phyloP scores from a whole-genome alignment of 192 early-diverging fungal species.

The Linnemannia schmuckeri region DNA sequence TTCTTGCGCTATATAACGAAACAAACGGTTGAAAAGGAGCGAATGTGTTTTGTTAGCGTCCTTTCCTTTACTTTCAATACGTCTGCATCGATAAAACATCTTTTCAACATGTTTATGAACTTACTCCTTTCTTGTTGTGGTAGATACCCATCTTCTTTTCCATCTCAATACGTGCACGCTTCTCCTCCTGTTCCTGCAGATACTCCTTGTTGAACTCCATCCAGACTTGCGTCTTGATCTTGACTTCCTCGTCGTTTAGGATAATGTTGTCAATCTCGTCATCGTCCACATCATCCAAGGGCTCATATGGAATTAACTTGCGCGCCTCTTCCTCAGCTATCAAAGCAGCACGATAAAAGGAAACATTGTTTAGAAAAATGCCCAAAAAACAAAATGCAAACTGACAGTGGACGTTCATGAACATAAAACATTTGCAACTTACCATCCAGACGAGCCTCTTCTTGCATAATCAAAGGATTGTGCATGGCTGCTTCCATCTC shows the following conservation, averaged over 20 bases:
- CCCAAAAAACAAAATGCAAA: background rate
- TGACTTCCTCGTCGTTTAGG: conserved; percentile 82
- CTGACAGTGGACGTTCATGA: background rate
- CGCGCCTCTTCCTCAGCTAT: conserved; percentile 38
- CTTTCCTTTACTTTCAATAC: background rate
- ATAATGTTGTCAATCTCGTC: conserved; percentile 79
- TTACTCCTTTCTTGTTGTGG: conserved; percentile 56
- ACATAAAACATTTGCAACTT: background rate
- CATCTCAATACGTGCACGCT: conserved; percentile 49
- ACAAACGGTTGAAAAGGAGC: background rate
- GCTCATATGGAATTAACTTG: conserved; percentile 51
- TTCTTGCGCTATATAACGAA: conserved; percentile 48
- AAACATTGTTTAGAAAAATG: background rate
- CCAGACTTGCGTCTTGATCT: conserved; percentile 87
- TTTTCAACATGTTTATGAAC: background rate
- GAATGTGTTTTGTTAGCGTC: background rate
- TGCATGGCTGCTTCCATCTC: conserved; percentile 55
- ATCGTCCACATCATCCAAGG: conserved; percentile 76
- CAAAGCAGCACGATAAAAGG: background rate
- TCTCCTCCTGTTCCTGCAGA: conserved; percentile 67
- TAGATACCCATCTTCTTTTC: conserved; percentile 60
- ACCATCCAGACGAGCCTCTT: conserved; percentile 55
- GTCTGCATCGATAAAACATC: background rate
- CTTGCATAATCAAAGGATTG: conserved; percentile 37
- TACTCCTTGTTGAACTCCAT: conserved; percentile 90